Evolutionary conservation across 2,329 filamentous ascomycete species (phyloP).

Genomic region (Iodosphaeria phyllophila): DNA sequence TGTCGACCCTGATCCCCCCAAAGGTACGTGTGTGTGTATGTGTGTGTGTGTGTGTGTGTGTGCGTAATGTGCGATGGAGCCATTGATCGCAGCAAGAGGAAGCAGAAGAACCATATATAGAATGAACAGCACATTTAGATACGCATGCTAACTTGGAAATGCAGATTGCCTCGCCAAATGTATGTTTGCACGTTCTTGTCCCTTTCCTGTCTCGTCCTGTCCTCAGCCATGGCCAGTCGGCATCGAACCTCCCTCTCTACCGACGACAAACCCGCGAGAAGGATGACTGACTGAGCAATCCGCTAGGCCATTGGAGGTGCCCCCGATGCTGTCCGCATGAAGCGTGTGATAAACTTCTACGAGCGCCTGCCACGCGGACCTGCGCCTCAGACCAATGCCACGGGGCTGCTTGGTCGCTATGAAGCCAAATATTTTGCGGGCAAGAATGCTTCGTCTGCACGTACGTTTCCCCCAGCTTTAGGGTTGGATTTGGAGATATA

Average conservation of each 20-base stretch:
- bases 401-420: conserved; percentile 75
- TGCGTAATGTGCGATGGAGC: too few relatives aligned
- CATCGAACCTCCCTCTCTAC: not conserved
- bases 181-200: conserved; percentile 28
- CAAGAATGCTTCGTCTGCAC: conserved; percentile 74
- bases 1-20: conserved; percentile 96
- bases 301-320: conserved; percentile 78
- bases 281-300: conserved; percentile 17
- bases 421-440: conserved; percentile 73
- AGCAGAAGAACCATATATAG: too few relatives aligned
- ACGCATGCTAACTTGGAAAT: conserved; percentile 9
- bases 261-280: not conserved
- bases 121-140: not conserved
- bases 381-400: conserved; percentile 66
- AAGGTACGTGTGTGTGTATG: conserved; percentile 68
- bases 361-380: conserved; percentile 89
- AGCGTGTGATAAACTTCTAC: conserved; percentile 96
- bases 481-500: not conserved
- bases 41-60: too few relatives aligned
- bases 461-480: conserved; percentile 39
- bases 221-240: not conserved
- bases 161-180: conserved; percentile 67
- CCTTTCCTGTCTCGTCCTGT: not conserved
- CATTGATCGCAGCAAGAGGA: too few relatives aligned
- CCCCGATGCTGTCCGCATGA: conserved; percentile 93